Base-by-base conservation (phyloP, 495 filamentous ascomycete genomes). In the Antarctomyces pellizariae region DNA sequence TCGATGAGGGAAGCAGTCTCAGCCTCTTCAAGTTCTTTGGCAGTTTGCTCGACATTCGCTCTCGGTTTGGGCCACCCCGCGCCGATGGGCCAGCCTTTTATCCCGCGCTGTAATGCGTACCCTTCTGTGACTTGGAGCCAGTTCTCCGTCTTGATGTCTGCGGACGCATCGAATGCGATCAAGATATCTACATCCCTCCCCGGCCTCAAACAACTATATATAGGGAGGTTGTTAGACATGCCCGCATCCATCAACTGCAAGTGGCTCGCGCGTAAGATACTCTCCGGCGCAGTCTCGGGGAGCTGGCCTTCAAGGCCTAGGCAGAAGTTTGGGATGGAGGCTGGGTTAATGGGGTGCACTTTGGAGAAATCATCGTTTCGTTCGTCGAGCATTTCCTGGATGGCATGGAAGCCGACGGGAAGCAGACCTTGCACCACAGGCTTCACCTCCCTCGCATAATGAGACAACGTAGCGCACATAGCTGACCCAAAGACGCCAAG, bases 191-290 rank as follows among this genome's bases (percentile, higher is more conserved):
- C 68, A 36, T 86, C 66, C 15, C 86, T 59, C 2, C 79, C 83
- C 0, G 75, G 78, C 11, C 86, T 64, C 13, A 97, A 67, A 4
- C 95, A 60, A 0, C 86, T 86, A 46, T 97, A 97, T 15, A 91
- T 76, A 3, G 86, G 84, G 2, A 97, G 59, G 38, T 97, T 97
- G 44, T 95, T 95, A 27, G 73, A 80, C 83, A 97, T 97, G 7
- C 86, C 86, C 4, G 86, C 79, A 50, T 97, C 86, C 75, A 91
- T 92, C 3, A 93, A 64, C 36, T 86, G 71, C 13, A 95, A 56
- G 36, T 78, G 68, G 18, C 68, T 52, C 11, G 53, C 57, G 25
- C 62, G 53, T 39, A 73, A 67, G 21, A 90, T 67, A 14, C 63
- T 75, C 24, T 71, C 61, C 0, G 86, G 80, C 24, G 68, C 71